A percentile compares a stretch with the other conserved stretches of the same genome.
phyloP scores from a whole-genome alignment of 148 eudicot genomes.

The Camellia sinensis region DNA sequence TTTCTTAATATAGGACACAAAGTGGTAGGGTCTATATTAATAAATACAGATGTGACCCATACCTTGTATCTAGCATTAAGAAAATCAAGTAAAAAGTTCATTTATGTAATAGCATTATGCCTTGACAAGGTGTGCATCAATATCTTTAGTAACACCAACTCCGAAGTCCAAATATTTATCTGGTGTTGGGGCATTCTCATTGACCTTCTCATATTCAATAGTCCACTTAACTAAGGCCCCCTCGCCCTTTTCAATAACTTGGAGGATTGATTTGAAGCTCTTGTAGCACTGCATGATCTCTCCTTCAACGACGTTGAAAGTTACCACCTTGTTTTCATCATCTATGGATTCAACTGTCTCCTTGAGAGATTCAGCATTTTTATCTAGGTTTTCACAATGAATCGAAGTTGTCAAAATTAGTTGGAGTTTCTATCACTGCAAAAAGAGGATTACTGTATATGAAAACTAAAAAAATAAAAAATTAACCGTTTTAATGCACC shows the following conservation, averaged over 20 bases:
- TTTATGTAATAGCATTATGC: background rate
- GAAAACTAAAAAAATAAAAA: too few species aligned
- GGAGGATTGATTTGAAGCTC: conserved; percentile 18
- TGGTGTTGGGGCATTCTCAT: conserved; percentile 26
- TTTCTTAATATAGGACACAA: too few species aligned
- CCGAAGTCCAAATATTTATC: background rate
- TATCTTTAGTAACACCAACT: background rate
- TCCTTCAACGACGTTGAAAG: conserved; percentile 13
- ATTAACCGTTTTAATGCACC: too few species aligned
- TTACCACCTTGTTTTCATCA: background rate
- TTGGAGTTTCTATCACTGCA: background rate
- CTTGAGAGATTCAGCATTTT: background rate
- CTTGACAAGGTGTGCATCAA: background rate
- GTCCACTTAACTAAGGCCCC: conserved; percentile 25
- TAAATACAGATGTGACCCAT: too few species aligned
- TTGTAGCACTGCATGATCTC: conserved; percentile 15
- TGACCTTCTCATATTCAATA: conserved; percentile 30
- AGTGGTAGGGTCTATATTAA: too few species aligned
- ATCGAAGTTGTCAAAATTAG: background rate
- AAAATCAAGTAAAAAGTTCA: background rate
- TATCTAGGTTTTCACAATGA: background rate
- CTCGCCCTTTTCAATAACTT: conserved; percentile 17
- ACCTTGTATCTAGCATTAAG: too few species aligned
- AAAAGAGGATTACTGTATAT: too few species aligned
- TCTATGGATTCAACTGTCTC: background rate